Evolutionary conservation across 2,329 filamentous ascomycete species (phyloP).

Genomic region (Paecilomyces dactylethromorphus): DNA sequence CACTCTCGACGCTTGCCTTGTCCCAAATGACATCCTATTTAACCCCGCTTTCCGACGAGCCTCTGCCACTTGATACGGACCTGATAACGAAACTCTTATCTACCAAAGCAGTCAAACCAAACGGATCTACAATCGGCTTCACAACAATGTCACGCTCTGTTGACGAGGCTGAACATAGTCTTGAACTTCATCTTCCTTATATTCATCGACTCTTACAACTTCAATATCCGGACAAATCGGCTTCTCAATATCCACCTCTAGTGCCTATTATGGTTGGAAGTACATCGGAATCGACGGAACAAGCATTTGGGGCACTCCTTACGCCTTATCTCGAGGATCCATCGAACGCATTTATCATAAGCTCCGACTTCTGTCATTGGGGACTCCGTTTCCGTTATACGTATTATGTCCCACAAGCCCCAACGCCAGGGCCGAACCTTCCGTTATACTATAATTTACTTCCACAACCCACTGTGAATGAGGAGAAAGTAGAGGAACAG

Average conservation of each 20-base stretch:
- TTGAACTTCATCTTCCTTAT: constrained; percentile 95
- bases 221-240: constrained; percentile 43
- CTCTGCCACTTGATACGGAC: constrained; percentile 38
- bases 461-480: constrained; percentile 28
- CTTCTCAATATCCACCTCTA: constrained; percentile 61
- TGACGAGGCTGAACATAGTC: constrained; percentile 81
- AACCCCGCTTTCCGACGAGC: constrained; percentile 37
- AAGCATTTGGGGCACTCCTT: constrained; percentile 61
- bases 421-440: constrained; percentile 27
- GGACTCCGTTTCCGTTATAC: constrained; percentile 77
- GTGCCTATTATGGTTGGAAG: constrained; percentile 82
- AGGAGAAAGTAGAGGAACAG: constrained; percentile 18
- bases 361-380: constrained; percentile 98
- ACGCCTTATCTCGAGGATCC: constrained; percentile 71
- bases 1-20: constrained; percentile 69
- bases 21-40: constrained; percentile 57
- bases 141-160: constrained; percentile 54
- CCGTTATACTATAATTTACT: constrained; percentile 36
- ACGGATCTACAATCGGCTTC: constrained; percentile 29
- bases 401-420: constrained; percentile 58
- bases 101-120: constrained; percentile 19
- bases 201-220: constrained; percentile 69
- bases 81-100: constrained; percentile 32
- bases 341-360: constrained; percentile 73
- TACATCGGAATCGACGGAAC: constrained; percentile 61